Evolutionary conservation across 2,329 filamentous ascomycete genomes (phyloP), one percentile per base, ranked within the genome.

Genomic region (Aspergillus intermedius): DNA sequence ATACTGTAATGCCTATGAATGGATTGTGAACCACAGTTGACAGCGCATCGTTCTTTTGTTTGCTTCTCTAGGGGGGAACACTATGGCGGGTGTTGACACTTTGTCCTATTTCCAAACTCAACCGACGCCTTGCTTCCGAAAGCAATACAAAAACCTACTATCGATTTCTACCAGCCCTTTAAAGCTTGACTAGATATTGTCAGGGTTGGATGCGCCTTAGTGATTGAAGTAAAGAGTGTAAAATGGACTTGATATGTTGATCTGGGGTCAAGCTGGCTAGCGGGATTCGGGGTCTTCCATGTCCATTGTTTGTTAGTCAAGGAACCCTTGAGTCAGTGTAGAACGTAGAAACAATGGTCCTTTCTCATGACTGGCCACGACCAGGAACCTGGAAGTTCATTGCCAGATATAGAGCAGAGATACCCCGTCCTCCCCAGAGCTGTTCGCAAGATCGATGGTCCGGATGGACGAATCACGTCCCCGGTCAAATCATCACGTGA

Each of bases 401-500:
- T 12, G 10, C 10, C 25, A 30, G 25, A 30, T 30, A 30, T 30
- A 30, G 25, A 30, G 25, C 25, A 30, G 25, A 28, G 25, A 30
- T 30, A 30, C 25, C 25, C 25, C 9, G 25, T 30, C 25, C 25
- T 30, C 25, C 25, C 10, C 25, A 30, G 25, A 12, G 9, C 25
- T 9, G 25, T 30, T 30, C 25, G 25, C 25, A 30, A 30, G 25
- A 30, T 30, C 25, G 10, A 10, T 30, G 25, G 25, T 12, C 25
- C 25, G 25, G 25, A 12, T 10, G 17, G 50, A 45, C 61, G 56
- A 64, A 65, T 64, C 56, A 62, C 50, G 54, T 53, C 50, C 48
- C 51, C 52, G 39, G 50, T 54, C 49, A 49, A 44, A 30, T 53
- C 42, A 35, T 59, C 65, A 67, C 63, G 61, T 68, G 65, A 66